A percentile compares a stretch with the other conserved stretches of the same genome.
Conservation (phyloP, 2,329 filamentous ascomycete genomes). For the Blumeria graminis region DNA sequence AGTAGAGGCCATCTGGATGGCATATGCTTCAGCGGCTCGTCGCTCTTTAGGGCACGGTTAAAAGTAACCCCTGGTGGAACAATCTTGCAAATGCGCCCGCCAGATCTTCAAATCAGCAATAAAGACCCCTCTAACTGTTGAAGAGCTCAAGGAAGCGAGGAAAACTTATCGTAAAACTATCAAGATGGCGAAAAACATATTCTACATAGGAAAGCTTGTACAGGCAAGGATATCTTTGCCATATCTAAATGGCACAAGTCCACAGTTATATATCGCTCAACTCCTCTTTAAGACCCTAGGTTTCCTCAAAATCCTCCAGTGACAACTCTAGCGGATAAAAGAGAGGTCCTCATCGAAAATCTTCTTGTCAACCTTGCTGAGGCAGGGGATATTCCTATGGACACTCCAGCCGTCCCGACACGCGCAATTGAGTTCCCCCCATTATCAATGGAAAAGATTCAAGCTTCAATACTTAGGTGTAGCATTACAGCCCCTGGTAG, state of each 20-base stretch:
- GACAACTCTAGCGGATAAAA: neutral
- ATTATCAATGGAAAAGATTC: neutral
- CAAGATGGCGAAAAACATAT: neutral
- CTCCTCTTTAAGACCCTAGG: neutral
- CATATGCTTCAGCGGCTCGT: neutral
- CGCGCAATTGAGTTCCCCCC: neutral
- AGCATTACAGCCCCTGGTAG: neutral
- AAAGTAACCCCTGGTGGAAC: neutral
- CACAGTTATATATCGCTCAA: neutral
- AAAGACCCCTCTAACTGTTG: neutral
- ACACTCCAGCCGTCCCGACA: neutral
- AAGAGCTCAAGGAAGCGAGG: neutral
- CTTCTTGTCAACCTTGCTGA: neutral
- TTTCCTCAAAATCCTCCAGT: neutral
- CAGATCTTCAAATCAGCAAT: neutral
- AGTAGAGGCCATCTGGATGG: neutral
- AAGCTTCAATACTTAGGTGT: neutral
- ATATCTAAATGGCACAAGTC: neutral
- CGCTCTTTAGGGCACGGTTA: neutral
- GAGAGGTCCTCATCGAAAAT: neutral
- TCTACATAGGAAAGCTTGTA: neutral
- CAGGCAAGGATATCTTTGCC: neutral
- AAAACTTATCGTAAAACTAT: neutral
- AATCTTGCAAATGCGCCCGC: neutral
- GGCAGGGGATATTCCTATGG: neutral